These are phyloP conservation scores for Capsicum pubescens DNA, from an alignment of 257 asterid species.

Conservation along the genomic window DNA sequence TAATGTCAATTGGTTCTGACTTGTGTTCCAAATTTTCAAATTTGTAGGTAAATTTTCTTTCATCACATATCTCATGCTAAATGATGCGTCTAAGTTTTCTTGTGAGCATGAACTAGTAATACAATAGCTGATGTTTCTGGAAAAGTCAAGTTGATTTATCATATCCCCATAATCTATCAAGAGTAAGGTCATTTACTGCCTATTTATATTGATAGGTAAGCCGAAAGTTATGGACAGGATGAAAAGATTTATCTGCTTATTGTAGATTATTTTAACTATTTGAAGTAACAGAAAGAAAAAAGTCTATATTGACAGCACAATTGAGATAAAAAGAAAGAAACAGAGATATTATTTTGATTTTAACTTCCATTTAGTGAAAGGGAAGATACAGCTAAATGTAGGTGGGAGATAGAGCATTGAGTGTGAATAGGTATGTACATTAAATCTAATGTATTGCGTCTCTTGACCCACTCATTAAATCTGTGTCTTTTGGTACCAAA, in stretches of 20 bases:
- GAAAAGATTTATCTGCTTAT: background rate
- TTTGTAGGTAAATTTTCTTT: conserved; percentile 64
- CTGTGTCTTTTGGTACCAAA: background rate
- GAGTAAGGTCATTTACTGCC: background rate
- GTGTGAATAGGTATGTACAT: background rate
- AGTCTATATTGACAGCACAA: background rate
- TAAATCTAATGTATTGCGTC: background rate
- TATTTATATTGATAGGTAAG: background rate
- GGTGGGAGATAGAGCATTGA: background rate
- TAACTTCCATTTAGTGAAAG: background rate
- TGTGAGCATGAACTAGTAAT: background rate
- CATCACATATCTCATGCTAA: conserved; percentile 10
- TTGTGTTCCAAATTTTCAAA: conserved; percentile 67
- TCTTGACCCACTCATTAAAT: background rate
- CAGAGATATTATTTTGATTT: background rate
- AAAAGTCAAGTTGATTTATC: background rate
- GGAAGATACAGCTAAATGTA: background rate
- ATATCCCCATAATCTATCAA: background rate
- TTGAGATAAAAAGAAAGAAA: background rate
- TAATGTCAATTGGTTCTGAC: conserved; percentile 83
- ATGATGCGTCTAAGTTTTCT: conserved; percentile 4
- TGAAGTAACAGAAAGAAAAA: background rate
- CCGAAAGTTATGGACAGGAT: background rate
- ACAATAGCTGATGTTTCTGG: background rate
- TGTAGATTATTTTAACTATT: background rate